Evolutionary conservation across 1,139 yeast genomes (phyloP).

Genomic region (Magnusiomyces tetraspermus): DNA sequence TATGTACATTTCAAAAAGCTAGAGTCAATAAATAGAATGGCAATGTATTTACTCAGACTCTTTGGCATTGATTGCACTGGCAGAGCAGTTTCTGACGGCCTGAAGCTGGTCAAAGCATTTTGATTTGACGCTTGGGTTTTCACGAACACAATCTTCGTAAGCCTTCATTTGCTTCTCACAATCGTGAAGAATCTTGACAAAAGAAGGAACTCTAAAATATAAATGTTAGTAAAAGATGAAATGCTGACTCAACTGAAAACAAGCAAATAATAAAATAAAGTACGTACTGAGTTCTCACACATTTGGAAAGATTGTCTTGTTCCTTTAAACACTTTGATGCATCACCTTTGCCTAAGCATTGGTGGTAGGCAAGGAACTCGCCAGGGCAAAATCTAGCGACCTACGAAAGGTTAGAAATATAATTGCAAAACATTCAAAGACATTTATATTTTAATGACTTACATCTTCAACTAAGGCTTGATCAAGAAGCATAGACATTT

Average conservation of each 20-base stretch:
- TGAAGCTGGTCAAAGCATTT: conserved; percentile 36
- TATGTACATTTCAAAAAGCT: no score
- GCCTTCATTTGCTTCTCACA: conserved; percentile 48
- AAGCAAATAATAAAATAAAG: no score
- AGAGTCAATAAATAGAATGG: no score
- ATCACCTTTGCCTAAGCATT: conserved; percentile 47
- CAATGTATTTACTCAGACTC: conserved; percentile 12
- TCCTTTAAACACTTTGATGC: conserved; percentile 42
- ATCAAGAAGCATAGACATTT: conserved; percentile 42
- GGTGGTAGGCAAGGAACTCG: conserved; percentile 54
- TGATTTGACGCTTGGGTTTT: conserved; percentile 33
- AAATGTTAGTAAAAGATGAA: neutral
- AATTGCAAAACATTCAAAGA: neutral
- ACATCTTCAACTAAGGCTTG: conserved; percentile 48
- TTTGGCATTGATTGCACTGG: conserved; percentile 23
- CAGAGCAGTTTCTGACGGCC: conserved; percentile 34
- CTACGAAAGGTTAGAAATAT: conserved; percentile 17
- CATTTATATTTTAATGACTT: conserved; percentile 20
- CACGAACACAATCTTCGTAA: conserved; percentile 51
- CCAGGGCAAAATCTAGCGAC: conserved; percentile 61
- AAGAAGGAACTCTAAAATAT: conserved; percentile 43
- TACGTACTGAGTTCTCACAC: conserved; percentile 41
- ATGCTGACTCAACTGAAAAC: neutral
- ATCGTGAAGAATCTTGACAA: conserved; percentile 49
- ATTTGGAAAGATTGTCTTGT: conserved; percentile 44